Evolutionary conservation across 352 stramenopile genomes (phyloP), one percentile per base, ranked within the genome.

Genomic region (Phytophthora citrophthora): DNA sequence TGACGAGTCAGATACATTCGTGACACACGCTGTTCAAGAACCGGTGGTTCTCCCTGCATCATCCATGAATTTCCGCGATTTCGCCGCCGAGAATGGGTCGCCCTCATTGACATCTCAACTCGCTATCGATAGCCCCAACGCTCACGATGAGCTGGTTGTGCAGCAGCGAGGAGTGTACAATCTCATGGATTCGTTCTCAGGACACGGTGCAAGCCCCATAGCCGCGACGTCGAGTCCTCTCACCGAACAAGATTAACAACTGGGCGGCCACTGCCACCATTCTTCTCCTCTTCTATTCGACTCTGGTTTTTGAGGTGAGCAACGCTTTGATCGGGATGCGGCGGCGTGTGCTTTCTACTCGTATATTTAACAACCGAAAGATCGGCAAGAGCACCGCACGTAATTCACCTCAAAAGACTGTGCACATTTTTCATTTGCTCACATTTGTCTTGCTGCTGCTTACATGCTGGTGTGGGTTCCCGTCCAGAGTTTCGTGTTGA

Each of bases 401-500:
- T 60, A 61, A 62, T 62, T 23, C 62, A 60, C 32, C 56, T 62
- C 54, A 48, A 41, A 41, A 41, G 36, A 41, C n/a, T 8, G 36
- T 41, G 36, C 36, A 41, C 36, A 18, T 45, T 45, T 44, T 45
- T n/a, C 12, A 24, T 45, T 45, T 45, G 15, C n/a, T 48, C 18
- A 20, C n/a, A 10, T 41, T 41, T 20, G n/a, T 41, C 36, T 20
- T 48, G 9, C 41, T 24, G 5, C 13, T 31, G 10, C 41, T 40
- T 64, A 77, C 20, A 76, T 70, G 43, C 60, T 29, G 32, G 58
- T 67, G 50, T 72, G 63, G 48, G 75, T 83, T 50, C 75, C 76
- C 13, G 79, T 93, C 83, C 82, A 94, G 31, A 94, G 72, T 52
- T 88, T 90, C 44, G 76, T 75, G 10, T 74, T 74, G 36, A 53